Base-by-base conservation (phyloP, 805 yeast species). In the Wickerhamiella allomyrinae region DNA sequence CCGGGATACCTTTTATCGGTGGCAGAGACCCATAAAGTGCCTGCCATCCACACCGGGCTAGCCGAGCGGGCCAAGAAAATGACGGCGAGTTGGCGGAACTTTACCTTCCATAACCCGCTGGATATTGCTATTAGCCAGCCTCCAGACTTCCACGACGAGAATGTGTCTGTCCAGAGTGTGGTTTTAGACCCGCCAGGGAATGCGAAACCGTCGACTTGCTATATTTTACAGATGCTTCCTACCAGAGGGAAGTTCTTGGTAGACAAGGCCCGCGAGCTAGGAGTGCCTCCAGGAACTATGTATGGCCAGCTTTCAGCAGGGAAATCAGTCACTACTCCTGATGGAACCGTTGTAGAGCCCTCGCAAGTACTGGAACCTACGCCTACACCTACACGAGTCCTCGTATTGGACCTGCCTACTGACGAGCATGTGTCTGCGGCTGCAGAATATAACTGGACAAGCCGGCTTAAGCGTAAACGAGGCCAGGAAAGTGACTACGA, bases 1-100 rank as follows among this genome's bases (percentile, higher is more conserved):
- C 96, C 97, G 0, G 98, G 98, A 0, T 62, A 84, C 52, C 73
- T 89, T 39, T 62, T 89, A 40, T 84, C 96, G 0, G 67, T 81
- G 11, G 76, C 83, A 43, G 95, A 84, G 51, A 86, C 85, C 2
- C 38, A 42, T 37, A 51, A 22, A 14, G 21, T 33, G 5, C 19
- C 46, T n/a, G 40, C 20, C n/a, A 34, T 51, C 9, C 48, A 48
- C 20, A 20, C 45, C 17, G 69, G 75, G 39, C 73, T 77, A n/a
- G 64, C 61, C 36, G 56, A 63, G 2, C 54, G 74, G 22, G 43
- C 72, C 17, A 66, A 70, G 43, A 78, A 74, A 55, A 66, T 81
- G 37, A 71, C 83, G 3, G 71, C 87, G 1, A 74, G 89, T 0
- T 85, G 95, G 94, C 69, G 94, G 49, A 75, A 76, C 49, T 87